Evolutionary conservation across 768 basidiomycete species (phyloP).

Genomic region (Termitomyces eurrhizus): DNA sequence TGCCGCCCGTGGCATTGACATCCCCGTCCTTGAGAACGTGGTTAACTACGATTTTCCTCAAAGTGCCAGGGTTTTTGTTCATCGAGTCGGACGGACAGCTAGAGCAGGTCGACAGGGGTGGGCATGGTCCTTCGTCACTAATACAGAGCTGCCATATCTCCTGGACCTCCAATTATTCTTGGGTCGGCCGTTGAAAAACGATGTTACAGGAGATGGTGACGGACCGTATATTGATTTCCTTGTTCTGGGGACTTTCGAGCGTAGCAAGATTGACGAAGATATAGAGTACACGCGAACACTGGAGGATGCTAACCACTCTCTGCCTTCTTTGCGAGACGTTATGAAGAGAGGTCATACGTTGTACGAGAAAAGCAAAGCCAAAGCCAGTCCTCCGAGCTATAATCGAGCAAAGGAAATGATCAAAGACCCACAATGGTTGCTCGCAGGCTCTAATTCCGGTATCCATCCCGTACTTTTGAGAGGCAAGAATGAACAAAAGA

Average conservation of each 20-base stretch:
- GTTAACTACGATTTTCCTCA: slow-evolving; percentile 98
- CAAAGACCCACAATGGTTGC: slow-evolving; percentile 67
- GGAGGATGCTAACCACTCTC: slow-evolving; percentile 58
- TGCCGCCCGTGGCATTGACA: slow-evolving; percentile 97
- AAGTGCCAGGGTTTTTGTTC: slow-evolving; percentile 89
- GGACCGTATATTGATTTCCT: slow-evolving; percentile 68
- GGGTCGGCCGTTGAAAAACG: slow-evolving; percentile 64
- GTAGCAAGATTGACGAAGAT: slow-evolving; percentile 77
- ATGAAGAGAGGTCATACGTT: slow-evolving; percentile 87
- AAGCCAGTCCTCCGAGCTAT: slow-evolving; percentile 83
- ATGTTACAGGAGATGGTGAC: slow-evolving; percentile 47
- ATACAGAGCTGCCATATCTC: slow-evolving; percentile 83
- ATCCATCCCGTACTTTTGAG: slow-evolving; percentile 69
- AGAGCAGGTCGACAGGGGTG: slow-evolving; percentile 92
- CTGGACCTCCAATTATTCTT: slow-evolving; percentile 93
- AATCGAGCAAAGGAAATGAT: slow-evolving; percentile 85
- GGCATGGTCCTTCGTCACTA: slow-evolving; percentile 94
- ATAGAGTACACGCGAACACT: slow-evolving; percentile 73
- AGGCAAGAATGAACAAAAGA: slow-evolving; percentile 31
- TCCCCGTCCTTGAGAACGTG: slow-evolving; percentile 93
- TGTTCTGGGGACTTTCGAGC: slow-evolving; percentile 78
- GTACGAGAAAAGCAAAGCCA: slow-evolving; percentile 93
- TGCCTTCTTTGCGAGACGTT: slow-evolving; percentile 69
- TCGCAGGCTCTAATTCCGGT: slow-evolving; percentile 59
- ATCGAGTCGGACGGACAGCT: slow-evolving; percentile 95